These are phyloP conservation scores for Amanita rubescens DNA, from an alignment of 768 basidiomycete species.

Conservation along the genomic window DNA sequence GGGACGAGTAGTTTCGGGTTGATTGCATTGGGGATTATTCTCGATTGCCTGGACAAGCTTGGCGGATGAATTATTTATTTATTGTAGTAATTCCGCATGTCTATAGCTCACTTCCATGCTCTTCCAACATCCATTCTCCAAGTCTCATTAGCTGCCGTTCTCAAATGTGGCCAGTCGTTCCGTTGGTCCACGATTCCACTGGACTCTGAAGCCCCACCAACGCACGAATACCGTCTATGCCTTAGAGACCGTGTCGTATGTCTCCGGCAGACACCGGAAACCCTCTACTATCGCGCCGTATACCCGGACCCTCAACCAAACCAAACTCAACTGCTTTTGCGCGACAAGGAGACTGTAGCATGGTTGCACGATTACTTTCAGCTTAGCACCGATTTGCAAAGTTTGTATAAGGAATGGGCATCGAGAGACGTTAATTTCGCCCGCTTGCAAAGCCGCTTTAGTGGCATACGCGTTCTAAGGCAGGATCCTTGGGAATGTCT, in stretches of 20 bases:
- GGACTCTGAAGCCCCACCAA: constrained; percentile 9
- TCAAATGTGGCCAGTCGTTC: constrained; percentile 83
- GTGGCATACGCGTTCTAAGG: constrained; percentile 79
- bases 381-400: constrained; percentile 62
- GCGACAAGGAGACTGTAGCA: constrained; percentile 56
- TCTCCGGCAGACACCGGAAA: constrained; percentile 62
- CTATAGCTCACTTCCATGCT: constrained; percentile 43
- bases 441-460: constrained; percentile 51
- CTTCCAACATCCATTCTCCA: constrained; percentile 59
- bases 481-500: constrained; percentile 98
- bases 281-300: constrained; percentile 63
- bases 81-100: constrained; percentile 8
- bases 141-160: constrained; percentile 68
- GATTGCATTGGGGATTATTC: constrained; percentile 49
- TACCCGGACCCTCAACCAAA: constrained; percentile 43
- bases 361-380: constrained; percentile 91
- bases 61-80: background rate
- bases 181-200: constrained; percentile 62
- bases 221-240: constrained; percentile 67
- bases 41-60: constrained; percentile 47
- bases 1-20: constrained; percentile 64
- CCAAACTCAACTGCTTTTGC: constrained; percentile 24
- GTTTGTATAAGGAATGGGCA: constrained; percentile 74
- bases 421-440: constrained; percentile 69
- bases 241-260: constrained; percentile 80